phyloP scores from a whole-genome alignment of 441 rosid species.

The Aleurites moluccanus region DNA sequence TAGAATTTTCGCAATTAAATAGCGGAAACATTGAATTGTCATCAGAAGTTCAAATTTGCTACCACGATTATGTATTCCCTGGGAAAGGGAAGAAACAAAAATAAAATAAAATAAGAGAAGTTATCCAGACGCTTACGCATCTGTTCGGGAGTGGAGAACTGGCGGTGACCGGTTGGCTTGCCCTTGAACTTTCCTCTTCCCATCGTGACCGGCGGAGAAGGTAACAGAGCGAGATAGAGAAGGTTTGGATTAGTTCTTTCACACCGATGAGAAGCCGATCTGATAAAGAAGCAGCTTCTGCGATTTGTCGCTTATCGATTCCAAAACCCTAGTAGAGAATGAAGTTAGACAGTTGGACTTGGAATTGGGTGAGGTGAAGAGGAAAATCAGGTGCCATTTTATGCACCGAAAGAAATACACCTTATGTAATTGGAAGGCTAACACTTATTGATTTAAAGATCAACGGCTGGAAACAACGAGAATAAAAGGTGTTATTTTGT shows the following conservation, averaged over 20 bases:
- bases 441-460: background rate
- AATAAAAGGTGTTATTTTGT: too few species aligned
- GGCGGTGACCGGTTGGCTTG: slow-evolving; percentile 97
- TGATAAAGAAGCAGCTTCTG: background rate
- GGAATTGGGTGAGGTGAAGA: background rate
- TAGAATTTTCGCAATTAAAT: background rate
- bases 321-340: slow-evolving; percentile 5
- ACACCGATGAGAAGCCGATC: background rate
- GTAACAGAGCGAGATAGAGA: background rate
- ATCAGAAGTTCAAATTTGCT: background rate
- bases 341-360: background rate
- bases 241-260: background rate
- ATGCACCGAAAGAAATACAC: background rate
- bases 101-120: background rate
- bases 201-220: slow-evolving; percentile 39
- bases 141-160: slow-evolving; percentile 87
- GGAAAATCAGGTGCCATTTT: background rate
- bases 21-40: background rate
- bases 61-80: background rate
- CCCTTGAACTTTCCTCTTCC: slow-evolving; percentile 98
- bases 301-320: background rate
- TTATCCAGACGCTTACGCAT: slow-evolving; percentile 51
- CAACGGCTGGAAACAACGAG: background rate
- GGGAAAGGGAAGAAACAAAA: background rate
- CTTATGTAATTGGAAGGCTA: background rate